phyloP scores from a whole-genome alignment of 2,329 filamentous ascomycete genomes.

The Bipolaris gigantea region DNA sequence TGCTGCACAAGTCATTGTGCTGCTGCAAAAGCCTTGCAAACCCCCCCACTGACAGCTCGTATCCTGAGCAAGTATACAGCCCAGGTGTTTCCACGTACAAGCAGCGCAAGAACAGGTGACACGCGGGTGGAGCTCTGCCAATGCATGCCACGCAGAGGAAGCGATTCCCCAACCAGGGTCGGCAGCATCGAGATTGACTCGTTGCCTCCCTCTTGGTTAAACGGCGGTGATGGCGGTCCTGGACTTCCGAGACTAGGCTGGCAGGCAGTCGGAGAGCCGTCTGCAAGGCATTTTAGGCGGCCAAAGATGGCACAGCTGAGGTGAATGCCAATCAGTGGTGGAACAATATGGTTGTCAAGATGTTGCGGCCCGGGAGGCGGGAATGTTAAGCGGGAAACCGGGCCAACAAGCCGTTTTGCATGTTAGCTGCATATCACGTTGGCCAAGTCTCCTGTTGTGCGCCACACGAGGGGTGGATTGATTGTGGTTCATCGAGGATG shows the following conservation, averaged over 20 bases:
- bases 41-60: slow-evolving; percentile 10
- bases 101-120: slow-evolving; percentile 20
- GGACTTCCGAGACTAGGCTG: slow-evolving; percentile 35
- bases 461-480: slow-evolving; percentile 28
- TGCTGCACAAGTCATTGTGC: slow-evolving; percentile 17
- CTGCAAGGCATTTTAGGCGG: slow-evolving; percentile 24
- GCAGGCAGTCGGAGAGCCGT: slow-evolving; percentile 19
- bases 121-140: slow-evolving; percentile 27
- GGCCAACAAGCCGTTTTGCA: slow-evolving; percentile 25
- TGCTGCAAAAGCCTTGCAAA: slow-evolving; percentile 12
- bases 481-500: slow-evolving; percentile 11
- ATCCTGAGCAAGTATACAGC: slow-evolving; percentile 13
- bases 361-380: slow-evolving; percentile 35
- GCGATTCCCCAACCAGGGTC: slow-evolving; percentile 23
- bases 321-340: slow-evolving; percentile 31
- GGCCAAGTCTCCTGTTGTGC: slow-evolving; percentile 12
- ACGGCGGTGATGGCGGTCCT: slow-evolving; percentile 41
- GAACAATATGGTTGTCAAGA: slow-evolving; percentile 39
- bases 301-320: slow-evolving; percentile 7
- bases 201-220: slow-evolving; percentile 16
- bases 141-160: slow-evolving; percentile 21
- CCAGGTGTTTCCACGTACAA: slow-evolving; percentile 22
- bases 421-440: slow-evolving; percentile 31
- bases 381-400: slow-evolving; percentile 31
- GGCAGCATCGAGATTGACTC: slow-evolving; percentile 29